Base-by-base conservation (phyloP, 2,329 filamentous ascomycete genomes). In the Aureobasidium sp. region DNA sequence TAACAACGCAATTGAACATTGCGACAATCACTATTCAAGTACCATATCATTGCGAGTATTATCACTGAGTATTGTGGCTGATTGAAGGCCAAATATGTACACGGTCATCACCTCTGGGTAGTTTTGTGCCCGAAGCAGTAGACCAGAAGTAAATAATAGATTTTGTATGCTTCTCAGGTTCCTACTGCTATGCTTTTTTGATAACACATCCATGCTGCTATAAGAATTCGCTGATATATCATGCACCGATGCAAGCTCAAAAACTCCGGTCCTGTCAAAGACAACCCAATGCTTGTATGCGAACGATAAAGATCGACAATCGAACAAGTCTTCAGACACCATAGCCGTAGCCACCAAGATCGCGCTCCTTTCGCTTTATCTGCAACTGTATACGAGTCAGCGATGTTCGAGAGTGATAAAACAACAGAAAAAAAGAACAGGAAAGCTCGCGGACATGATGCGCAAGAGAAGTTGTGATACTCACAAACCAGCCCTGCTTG, bases 311-410 rank as follows among this genome's bases (percentile, higher is more conserved):
- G 17, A 6, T 2, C 17, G 17, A n/a, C 8, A 2, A 2, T 41
- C 17, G 17, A 22, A 8, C 17, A 42, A 45, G 49, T 45, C 53
- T 1, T 61, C 42, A 62, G 15, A 62, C 36, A 8, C 60, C 60
- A 25, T 62, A 62, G 14, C 42, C n/a, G 25, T 62, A 62, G 22
- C 60, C 60, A 17, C 60, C 60, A 22, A 62, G 51, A 20, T 62
- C 60, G 17, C 60, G 60, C 29, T 47, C 41, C 3, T 27, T 6
- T 11, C 51, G 49, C 20, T 48, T 62, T 27, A 36, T 27, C 22
- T 41, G 25, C 17, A 55, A n/a, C 60, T 62, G 17, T 47, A 15
- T 14, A 36, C n/a, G 9, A 36, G 48, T 61, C 48, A 61, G 58
- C 6, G 17, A 27, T 20, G 20, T 17, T 15, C 2, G 5, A 17